phyloP scores from a whole-genome alignment of 257 asterid species.

The Cinchona pubescens region DNA sequence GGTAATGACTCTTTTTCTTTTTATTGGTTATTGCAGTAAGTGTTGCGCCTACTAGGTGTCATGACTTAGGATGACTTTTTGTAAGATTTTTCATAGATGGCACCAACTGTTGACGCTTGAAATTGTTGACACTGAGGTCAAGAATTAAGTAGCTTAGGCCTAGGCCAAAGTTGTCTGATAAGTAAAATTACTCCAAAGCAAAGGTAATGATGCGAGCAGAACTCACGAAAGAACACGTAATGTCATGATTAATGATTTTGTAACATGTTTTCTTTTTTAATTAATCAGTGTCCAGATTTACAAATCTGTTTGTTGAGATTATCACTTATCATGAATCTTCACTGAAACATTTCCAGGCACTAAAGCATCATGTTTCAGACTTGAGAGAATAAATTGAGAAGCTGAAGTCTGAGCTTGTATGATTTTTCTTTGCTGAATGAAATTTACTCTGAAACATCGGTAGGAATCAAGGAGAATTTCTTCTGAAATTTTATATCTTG shows the following conservation, averaged over 20 bases:
- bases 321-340: not conserved
- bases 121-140: too few species aligned
- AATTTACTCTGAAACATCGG: not conserved
- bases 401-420: conserved; percentile 64
- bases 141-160: too few species aligned
- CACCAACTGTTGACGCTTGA: too few species aligned
- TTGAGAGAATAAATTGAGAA: conserved; percentile 61
- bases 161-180: too few species aligned
- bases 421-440: conserved; percentile 6
- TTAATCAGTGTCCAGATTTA: not conserved
- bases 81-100: too few species aligned
- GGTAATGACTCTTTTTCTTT: too few species aligned
- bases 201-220: too few species aligned
- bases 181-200: too few species aligned
- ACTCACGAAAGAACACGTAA: too few species aligned
- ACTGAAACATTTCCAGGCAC: conserved; percentile 48
- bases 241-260: not conserved
- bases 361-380: conserved; percentile 70
- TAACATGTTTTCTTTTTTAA: not conserved
- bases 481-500: conserved; percentile 3
- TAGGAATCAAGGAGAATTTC: not conserved
- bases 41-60: too few species aligned
- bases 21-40: too few species aligned
- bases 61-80: too few species aligned
- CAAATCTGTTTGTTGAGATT: not conserved